A percentile compares a stretch with the other conserved stretches of the same genome.
Evolutionary conservation across 345 rosid genomes (phyloP).

Genomic region (Rhizophora apiculata): DNA sequence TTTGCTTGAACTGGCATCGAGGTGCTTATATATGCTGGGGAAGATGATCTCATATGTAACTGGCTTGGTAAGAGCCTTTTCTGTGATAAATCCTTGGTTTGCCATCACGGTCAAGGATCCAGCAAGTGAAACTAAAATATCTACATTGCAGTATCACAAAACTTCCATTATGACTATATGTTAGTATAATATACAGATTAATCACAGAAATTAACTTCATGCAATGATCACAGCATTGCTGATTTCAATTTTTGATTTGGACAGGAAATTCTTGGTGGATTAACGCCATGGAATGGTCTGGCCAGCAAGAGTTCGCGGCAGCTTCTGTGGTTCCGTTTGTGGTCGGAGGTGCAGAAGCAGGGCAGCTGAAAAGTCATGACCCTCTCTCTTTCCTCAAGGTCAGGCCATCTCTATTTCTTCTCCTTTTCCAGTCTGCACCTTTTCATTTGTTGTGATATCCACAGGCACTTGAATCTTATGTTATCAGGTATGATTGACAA

Average conservation of each 20-base stretch:
- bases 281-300: conserved; percentile 69
- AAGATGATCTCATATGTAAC: conserved; percentile 82
- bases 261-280: conserved; percentile 85
- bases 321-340: conserved; percentile 48
- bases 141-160: no score
- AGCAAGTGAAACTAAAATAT: no score
- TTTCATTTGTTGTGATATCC: no score
- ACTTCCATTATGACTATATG: no score
- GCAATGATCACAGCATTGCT: background rate
- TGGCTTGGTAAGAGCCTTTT: conserved; percentile 60
- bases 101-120: no score
- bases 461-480: background rate
- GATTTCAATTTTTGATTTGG: background rate
- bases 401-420: background rate
- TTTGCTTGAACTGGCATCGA: conserved; percentile 63
- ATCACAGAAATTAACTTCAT: background rate
- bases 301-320: conserved; percentile 46
- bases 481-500: background rate
- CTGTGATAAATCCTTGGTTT: background rate
- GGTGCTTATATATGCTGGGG: conserved; percentile 79
- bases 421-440: no score
- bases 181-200: background rate
- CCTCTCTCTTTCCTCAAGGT: conserved; percentile 83
- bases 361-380: conserved; percentile 59
- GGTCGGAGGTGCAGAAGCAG: conserved; percentile 58